Base-by-base conservation (phyloP, 139 green algal genomes). In the Chlorella sp. region DNA sequence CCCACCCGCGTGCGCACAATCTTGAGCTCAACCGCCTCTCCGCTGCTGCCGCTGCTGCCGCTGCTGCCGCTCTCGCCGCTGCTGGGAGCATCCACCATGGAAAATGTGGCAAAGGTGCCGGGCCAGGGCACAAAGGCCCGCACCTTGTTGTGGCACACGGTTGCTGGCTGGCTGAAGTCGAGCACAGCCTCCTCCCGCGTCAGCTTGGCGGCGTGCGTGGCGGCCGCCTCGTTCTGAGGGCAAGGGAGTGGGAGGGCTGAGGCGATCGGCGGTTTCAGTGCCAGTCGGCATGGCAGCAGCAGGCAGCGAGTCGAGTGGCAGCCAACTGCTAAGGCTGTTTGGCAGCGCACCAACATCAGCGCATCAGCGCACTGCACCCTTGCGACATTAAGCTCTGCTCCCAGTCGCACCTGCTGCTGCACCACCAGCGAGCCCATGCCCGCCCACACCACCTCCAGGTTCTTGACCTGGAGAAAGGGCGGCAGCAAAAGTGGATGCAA, bases 101-200 rank as follows among this genome's bases (percentile, higher is more conserved):
- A 3, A 17, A 97, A 91, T 0, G 34, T 65, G n/a, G 86, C 90
- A 58, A 83, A 87, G 11, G 93, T 97, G 44, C 93, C 92, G 6
- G 96, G 95, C 95, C 93, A 98, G 20, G 91, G 91, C 19, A 91
- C 92, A 90, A 97, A 96, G 20, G 82, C 95, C 14, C 95, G 86
- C 40, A 99, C 94, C 67, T 96, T 92, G 90, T 98, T 96, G 88
- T 98, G 95, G 72, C 96, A 90, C 26, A 26, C 43, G 24, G 44
- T 5, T 0, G 95, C 96, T 20, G 88, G 51, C 68, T 88, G 67
- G 28, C 24, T 44, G 51, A 98, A 97, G 83, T 96, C 84, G 8
- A 99, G 89, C 32, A 87, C 20, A 0, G 83, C 87, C 69, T 99
- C 96, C 75, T 95, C 94, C 26, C 92, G 94, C 0, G 34, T 85